Evolutionary conservation across 208 protist genomes (phyloP).

Genomic region (Leishmania mexicana): DNA sequence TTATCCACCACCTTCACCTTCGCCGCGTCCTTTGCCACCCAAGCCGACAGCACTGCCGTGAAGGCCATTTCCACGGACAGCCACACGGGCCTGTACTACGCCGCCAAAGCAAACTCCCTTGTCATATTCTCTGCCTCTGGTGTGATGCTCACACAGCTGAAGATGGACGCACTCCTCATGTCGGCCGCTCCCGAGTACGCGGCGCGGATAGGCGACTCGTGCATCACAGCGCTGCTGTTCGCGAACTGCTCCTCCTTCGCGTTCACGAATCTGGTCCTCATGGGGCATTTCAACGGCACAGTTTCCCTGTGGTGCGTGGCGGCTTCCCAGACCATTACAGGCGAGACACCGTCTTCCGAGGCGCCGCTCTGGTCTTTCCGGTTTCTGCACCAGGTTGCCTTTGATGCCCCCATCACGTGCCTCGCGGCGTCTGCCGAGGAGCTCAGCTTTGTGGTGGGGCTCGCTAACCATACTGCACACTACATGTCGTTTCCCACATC

Average conservation of each 20-base stretch:
- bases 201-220: conserved; percentile 13
- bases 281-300: conserved; percentile 28
- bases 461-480: conserved; percentile 24
- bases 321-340: conserved; percentile 24
- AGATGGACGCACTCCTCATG: conserved; percentile 30
- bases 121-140: conserved; percentile 45
- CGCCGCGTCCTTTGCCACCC: conserved; percentile 17
- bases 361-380: conserved; percentile 32
- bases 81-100: conserved; percentile 40
- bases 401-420: conserved; percentile 27
- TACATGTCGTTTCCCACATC: conserved; percentile 16
- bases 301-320: conserved; percentile 32
- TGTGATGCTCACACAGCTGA: conserved; percentile 35
- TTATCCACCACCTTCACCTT: conserved; percentile 45
- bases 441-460: conserved; percentile 22
- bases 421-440: conserved; percentile 15
- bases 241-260: conserved; percentile 32
- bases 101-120: conserved; percentile 37
- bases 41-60: conserved; percentile 38
- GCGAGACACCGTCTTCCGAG: background rate
- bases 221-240: conserved; percentile 25
- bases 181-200: conserved; percentile 16
- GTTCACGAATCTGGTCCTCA: conserved; percentile 23
- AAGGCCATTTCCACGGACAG: conserved; percentile 30
- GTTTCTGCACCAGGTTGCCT: conserved; percentile 26